Conservation (phyloP, 2,329 filamentous ascomycete genomes). For the Fusarium sp. region DNA sequence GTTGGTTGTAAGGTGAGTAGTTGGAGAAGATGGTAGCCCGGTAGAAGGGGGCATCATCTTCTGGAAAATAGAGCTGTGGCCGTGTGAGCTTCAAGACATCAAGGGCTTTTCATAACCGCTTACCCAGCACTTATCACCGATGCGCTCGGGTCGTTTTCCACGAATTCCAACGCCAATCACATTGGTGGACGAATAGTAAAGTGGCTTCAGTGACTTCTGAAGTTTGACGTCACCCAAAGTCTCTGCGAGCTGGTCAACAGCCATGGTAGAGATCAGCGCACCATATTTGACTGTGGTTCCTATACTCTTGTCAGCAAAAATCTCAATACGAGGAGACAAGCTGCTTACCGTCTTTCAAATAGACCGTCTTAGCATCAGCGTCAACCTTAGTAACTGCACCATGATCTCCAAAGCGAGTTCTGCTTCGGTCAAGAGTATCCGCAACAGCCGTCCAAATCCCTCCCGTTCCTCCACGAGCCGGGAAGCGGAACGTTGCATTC, state of each 20-base stretch:
- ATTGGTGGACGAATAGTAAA: conserved; percentile 97
- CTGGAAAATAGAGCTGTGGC: conserved; percentile 85
- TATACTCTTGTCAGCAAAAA: accelerated
- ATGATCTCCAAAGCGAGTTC: conserved; percentile 87
- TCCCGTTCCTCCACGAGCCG: conserved; percentile 92
- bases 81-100: accelerated
- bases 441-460: conserved; percentile 99
- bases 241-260: conserved; percentile 87
- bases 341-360: conserved; percentile 86
- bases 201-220: conserved; percentile 86
- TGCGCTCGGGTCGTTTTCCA: conserved; percentile 89
- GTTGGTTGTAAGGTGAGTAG: conserved; percentile 99
- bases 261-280: conserved; percentile 89
- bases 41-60: conserved; percentile 99
- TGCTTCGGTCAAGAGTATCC: conserved; percentile 89
- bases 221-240: conserved; percentile 73
- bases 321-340: conserved; percentile 18
- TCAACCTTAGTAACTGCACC: conserved; percentile 88
- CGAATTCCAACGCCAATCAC: conserved; percentile 96
- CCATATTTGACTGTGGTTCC: neutral
- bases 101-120: accelerated
- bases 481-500: conserved; percentile 98
- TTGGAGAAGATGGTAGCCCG: conserved; percentile 99
- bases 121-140: conserved; percentile 97
- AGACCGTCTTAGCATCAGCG: conserved; percentile 83